Evolutionary conservation across 495 filamentous ascomycete genomes (phyloP).

Genomic region (Amorphotheca resinae): DNA sequence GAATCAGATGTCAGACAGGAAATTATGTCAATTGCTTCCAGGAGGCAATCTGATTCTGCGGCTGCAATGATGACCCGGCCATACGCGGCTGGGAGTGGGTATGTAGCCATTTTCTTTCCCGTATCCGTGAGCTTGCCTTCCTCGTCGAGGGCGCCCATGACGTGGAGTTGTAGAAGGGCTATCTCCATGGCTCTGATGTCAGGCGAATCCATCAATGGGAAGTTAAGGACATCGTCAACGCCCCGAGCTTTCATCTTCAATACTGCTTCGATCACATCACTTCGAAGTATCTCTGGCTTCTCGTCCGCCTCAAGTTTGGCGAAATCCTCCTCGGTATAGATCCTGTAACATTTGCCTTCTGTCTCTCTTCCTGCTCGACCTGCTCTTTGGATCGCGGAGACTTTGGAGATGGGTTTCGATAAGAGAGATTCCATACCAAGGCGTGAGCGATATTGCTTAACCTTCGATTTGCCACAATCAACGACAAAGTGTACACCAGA

Average conservation of each 20-base stretch:
- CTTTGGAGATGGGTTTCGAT: conserved; percentile 83
- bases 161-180: conserved; percentile 66
- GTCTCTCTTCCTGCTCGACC: conserved; percentile 93
- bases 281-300: conserved; percentile 80
- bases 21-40: conserved; percentile 85
- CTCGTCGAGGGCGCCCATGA: conserved; percentile 64
- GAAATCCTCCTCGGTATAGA: conserved; percentile 81
- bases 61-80: conserved; percentile 77
- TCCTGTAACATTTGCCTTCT: conserved; percentile 73
- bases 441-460: conserved; percentile 77
- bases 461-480: conserved; percentile 87
- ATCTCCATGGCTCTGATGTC: conserved; percentile 67
- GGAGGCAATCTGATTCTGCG: conserved; percentile 54
- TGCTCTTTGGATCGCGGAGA: conserved; percentile 80
- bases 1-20: conserved; percentile 74
- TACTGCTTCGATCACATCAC: conserved; percentile 74
- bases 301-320: conserved; percentile 55
- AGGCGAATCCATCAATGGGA: conserved; percentile 77
- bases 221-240: conserved; percentile 66
- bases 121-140: conserved; percentile 58
- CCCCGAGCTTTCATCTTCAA: conserved; percentile 91
- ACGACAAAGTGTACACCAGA: conserved; percentile 85
- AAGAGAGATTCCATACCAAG: conserved; percentile 86
- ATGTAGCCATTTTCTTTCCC: conserved; percentile 63
- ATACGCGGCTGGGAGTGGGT: conserved; percentile 73